Evolutionary conservation across 768 basidiomycete species (phyloP).

Genomic region (Leccinum fibrillosum): DNA sequence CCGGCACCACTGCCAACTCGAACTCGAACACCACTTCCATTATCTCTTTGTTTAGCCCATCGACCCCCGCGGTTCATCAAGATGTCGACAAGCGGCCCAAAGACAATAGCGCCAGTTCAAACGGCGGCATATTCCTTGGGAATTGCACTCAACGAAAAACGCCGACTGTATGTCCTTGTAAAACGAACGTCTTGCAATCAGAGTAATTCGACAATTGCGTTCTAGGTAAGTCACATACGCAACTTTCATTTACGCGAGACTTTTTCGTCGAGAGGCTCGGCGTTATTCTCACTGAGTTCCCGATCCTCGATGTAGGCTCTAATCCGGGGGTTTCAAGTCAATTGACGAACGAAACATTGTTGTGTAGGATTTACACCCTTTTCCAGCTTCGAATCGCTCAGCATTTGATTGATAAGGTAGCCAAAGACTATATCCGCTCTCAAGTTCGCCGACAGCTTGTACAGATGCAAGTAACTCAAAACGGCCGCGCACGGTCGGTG

Average conservation of each 20-base stretch:
- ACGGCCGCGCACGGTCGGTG: slow-evolving; percentile 94
- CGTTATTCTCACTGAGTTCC: slow-evolving; percentile 89
- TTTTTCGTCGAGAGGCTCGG: slow-evolving; percentile 94
- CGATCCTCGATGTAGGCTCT: slow-evolving; percentile 85
- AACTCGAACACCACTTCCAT: neutral
- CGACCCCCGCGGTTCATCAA: slow-evolving; percentile 12
- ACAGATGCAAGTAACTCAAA: slow-evolving; percentile 98
- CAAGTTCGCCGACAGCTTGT: slow-evolving; percentile 89
- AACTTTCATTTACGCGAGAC: slow-evolving; percentile 97
- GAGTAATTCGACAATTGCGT: neutral
- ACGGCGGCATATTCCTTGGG: no score
- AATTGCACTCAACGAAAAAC: slow-evolving; percentile 63
- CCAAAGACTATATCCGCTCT: slow-evolving; percentile 88
- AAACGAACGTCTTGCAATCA: neutral
- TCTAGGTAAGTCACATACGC: slow-evolving; percentile 91
- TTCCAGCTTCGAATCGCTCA: slow-evolving; percentile 93
- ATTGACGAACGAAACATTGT: slow-evolving; percentile 4
- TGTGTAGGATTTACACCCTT: slow-evolving; percentile 85
- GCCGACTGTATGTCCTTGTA: slow-evolving; percentile 63
- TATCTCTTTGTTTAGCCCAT: slow-evolving; percentile 5
- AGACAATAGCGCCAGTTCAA: slow-evolving; percentile 30
- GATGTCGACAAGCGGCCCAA: slow-evolving; percentile 86
- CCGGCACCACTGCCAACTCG: neutral
- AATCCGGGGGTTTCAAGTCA: neutral
- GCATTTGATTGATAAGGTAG: slow-evolving; percentile 95